Conservation (phyloP, 1,139 yeast species). For the Suhomyces bribrorum region DNA sequence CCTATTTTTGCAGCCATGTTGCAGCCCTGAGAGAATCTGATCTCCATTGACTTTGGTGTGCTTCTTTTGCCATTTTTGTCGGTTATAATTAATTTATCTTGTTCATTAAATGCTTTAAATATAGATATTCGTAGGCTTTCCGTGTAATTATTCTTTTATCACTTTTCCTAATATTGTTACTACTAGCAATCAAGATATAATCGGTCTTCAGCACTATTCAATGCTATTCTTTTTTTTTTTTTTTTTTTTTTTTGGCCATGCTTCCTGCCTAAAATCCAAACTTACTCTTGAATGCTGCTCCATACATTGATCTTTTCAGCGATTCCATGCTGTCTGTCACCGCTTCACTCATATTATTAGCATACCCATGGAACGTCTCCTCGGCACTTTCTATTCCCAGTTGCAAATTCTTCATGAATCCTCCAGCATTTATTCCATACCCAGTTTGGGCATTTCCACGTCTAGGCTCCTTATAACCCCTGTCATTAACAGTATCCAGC, state of each 20-base stretch:
- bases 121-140: too few relatives aligned
- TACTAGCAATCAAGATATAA: too few relatives aligned
- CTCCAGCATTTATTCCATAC: slow-evolving; percentile 30
- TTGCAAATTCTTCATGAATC: slow-evolving; percentile 51
- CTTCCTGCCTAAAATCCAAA: slow-evolving; percentile 46
- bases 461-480: slow-evolving; percentile 52
- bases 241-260: neutral
- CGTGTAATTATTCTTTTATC: too few relatives aligned
- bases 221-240: neutral
- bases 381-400: slow-evolving; percentile 56
- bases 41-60: too few relatives aligned
- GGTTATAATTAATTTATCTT: too few relatives aligned
- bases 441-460: slow-evolving; percentile 33
- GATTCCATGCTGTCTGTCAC: slow-evolving; percentile 54
- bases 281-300: slow-evolving; percentile 53
- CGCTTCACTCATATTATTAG: slow-evolving; percentile 53
- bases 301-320: slow-evolving; percentile 52
- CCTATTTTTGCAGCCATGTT: too few relatives aligned
- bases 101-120: too few relatives aligned
- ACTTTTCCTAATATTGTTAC: too few relatives aligned
- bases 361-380: slow-evolving; percentile 59
- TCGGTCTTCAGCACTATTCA: neutral
- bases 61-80: too few relatives aligned
- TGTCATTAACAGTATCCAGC: slow-evolving; percentile 22
- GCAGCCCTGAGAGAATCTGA: too few relatives aligned